Base-by-base conservation (phyloP, 768 basidiomycete species). In the Trametes gibbosa region DNA sequence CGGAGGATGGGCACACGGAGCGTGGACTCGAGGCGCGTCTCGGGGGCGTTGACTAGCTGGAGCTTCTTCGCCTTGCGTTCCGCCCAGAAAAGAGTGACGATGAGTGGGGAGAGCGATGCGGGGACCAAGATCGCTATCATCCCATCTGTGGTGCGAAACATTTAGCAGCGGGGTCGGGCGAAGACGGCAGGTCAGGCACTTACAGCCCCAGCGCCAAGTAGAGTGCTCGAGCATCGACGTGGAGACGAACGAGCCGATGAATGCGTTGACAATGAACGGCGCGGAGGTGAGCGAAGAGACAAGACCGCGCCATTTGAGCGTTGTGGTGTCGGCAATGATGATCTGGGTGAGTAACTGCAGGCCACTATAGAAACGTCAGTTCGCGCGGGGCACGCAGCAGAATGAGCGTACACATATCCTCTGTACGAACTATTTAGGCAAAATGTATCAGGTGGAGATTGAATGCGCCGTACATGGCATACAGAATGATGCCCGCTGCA, bases 171-270 rank as follows among this genome's bases (percentile, higher is more conserved):
- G n/a, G n/a, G n/a, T n/a, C n/a, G n/a, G n/a, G n/a, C n/a, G n/a
- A n/a, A n/a, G n/a, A n/a, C n/a, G n/a, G n/a, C 19, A 9, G 19
- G 34, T 5, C 29, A 23, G 53, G n/a, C n/a, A n/a, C 53, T 49
- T 66, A 84, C 83, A 88, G 32, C 86, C 86, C 86, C 86, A 87
- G 69, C 86, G 71, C 86, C 86, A 88, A 6, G 82, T 81, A 23
- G 74, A 55, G 35, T 81, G 73, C 59, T 73, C 72, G 23, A 79
- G 64, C 27, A 80, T 69, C 21, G 63, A 58, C 7, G 82, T 66
- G n/a, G 82, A 76, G 48, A 87, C 79, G 65, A 83, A 84, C n/a
- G 82, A 74, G n/a, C 84, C 84, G 56, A 87, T 74, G 66, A 85
- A 86, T 2, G 76, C 83, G 68, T 87, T 87, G 69, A 87, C 74